phyloP scores from a whole-genome alignment of 352 stramenopile genomes.

The Globisporangium cystogenes region DNA sequence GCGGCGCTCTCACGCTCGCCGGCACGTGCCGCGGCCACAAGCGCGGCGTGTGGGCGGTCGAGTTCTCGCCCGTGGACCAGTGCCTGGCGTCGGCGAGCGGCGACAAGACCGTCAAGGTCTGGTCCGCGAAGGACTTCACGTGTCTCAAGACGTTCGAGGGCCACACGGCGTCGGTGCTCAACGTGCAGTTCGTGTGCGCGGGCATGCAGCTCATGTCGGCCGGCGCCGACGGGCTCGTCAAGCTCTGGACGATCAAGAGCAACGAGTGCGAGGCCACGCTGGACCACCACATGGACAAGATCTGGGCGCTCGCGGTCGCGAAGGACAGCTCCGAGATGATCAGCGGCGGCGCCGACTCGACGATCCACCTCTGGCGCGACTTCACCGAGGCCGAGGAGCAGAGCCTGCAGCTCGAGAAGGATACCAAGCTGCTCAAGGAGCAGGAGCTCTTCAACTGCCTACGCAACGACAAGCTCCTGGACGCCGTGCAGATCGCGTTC shows the following conservation, averaged over 20 bases:
- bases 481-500: conserved; percentile 86
- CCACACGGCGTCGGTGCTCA: conserved; percentile 87
- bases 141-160: conserved; percentile 97
- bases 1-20: conserved; percentile 79
- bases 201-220: conserved; percentile 94
- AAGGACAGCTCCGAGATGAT: conserved; percentile 88
- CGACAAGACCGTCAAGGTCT: conserved; percentile 97
- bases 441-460: conserved; percentile 95
- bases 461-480: conserved; percentile 86
- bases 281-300: conserved; percentile 96
- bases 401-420: conserved; percentile 67
- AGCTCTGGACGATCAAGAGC: conserved; percentile 98
- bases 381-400: conserved; percentile 91
- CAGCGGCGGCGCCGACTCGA: conserved; percentile 93
- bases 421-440: conserved; percentile 93
- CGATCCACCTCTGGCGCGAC: conserved; percentile 93
- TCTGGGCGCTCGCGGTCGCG: conserved; percentile 94
- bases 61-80: conserved; percentile 96
- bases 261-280: conserved; percentile 97
- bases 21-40: conserved; percentile 96
- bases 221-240: conserved; percentile 95
- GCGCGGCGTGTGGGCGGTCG: conserved; percentile 95
- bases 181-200: conserved; percentile 84
- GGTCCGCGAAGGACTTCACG: conserved; percentile 93
- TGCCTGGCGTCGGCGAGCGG: conserved; percentile 93